Evolutionary conservation across 805 yeast genomes (phyloP).

Genomic region (Candida yuanshanica): DNA sequence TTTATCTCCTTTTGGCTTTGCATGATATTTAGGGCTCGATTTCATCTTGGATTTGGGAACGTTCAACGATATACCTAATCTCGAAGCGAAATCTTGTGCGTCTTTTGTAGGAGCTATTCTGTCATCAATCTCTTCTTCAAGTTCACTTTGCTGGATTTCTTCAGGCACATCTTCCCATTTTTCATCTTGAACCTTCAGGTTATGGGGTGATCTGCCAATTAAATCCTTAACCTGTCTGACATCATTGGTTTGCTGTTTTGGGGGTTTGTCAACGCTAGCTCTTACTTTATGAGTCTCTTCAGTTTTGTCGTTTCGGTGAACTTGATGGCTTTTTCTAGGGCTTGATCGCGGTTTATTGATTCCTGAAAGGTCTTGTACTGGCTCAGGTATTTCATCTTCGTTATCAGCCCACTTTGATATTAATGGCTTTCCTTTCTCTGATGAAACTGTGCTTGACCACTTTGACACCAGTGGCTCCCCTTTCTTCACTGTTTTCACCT

Average conservation of each 20-base stretch:
- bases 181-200: constrained; percentile 1
- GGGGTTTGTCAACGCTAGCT: too few relatives aligned
- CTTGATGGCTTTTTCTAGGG: too few relatives aligned
- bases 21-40: neutral
- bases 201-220: too few relatives aligned
- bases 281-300: too few relatives aligned
- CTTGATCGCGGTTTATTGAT: too few relatives aligned
- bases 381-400: constrained; percentile 2
- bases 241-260: too few relatives aligned
- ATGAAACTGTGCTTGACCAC: constrained; percentile 18
- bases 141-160: neutral
- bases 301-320: too few relatives aligned
- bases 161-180: constrained; percentile 11
- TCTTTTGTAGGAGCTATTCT: constrained; percentile 16
- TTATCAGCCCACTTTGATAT: constrained; percentile 11
- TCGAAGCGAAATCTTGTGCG: constrained; percentile 19
- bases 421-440: constrained; percentile 12
- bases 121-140: constrained; percentile 5
- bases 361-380: too few relatives aligned
- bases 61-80: constrained; percentile 15
- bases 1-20: neutral
- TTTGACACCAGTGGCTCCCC: constrained; percentile 16
- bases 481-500: constrained; percentile 13
- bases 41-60: neutral
- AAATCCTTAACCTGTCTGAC: too few relatives aligned